A percentile compares a stretch with the other conserved stretches of the same genome.
These are phyloP conservation scores for Apophysomyces trapeziformis DNA, from an alignment of 371 early-diverging fungal species.

Conservation along the genomic window DNA sequence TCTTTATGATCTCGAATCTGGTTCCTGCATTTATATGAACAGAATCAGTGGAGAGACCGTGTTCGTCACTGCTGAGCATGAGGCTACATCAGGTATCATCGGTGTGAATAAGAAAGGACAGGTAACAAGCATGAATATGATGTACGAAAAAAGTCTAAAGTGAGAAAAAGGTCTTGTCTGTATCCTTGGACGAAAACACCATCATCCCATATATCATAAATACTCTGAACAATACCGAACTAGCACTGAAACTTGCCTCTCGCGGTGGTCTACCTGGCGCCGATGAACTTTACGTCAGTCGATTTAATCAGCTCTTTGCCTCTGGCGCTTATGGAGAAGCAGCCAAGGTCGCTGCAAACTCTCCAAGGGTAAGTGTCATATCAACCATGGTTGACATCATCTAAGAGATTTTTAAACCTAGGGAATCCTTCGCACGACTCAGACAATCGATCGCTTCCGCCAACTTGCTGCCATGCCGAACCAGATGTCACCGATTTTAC, in stretches of 20 bases:
- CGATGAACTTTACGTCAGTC: slow-evolving; percentile 86
- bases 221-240: slow-evolving; percentile 83
- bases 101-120: slow-evolving; percentile 97
- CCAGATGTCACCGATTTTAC: slow-evolving; percentile 91
- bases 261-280: slow-evolving; percentile 95
- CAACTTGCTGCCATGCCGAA: slow-evolving; percentile 79
- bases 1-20: slow-evolving; percentile 93
- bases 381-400: neutral
- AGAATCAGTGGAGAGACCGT: slow-evolving; percentile 96
- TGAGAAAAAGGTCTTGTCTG: slow-evolving; percentile 81
- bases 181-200: slow-evolving; percentile 86
- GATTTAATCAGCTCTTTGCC: slow-evolving; percentile 86
- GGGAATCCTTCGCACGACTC: slow-evolving; percentile 94
- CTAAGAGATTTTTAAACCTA: slow-evolving; percentile 23
- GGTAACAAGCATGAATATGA: slow-evolving; percentile 38
- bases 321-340: slow-evolving; percentile 87
- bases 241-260: slow-evolving; percentile 89
- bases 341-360: slow-evolving; percentile 95
- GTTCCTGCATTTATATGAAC: slow-evolving; percentile 94
- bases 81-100: slow-evolving; percentile 86
- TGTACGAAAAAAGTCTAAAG: neutral
- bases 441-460: slow-evolving; percentile 95
- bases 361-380: slow-evolving; percentile 72
- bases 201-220: slow-evolving; percentile 91
- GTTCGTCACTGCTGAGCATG: slow-evolving; percentile 95